These are phyloP conservation scores for Escovopsis sp. DNA, from an alignment of 2,329 filamentous ascomycete genomes.

Conservation along the genomic window DNA sequence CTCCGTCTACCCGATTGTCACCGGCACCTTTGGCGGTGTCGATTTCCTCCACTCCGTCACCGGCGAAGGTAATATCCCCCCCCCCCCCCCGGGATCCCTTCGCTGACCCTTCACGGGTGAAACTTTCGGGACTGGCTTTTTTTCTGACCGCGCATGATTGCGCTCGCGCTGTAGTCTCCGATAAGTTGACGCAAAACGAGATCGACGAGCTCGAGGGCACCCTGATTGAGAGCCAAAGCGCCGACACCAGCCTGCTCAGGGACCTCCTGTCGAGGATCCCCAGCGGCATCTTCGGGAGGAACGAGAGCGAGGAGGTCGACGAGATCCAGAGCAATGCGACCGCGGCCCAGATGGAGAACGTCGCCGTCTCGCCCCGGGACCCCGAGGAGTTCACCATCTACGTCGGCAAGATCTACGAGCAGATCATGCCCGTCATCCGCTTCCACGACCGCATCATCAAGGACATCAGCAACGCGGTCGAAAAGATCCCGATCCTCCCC, in stretches of 20 bases:
- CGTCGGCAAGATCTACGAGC: constrained; percentile 54
- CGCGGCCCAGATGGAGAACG: constrained; percentile 59
- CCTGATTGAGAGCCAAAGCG: constrained; percentile 47
- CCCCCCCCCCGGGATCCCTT: too few relatives aligned
- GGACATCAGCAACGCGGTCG: constrained; percentile 59
- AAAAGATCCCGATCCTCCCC: constrained; percentile 72
- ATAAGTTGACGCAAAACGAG: constrained; percentile 85
- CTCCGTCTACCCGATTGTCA: constrained; percentile 67
- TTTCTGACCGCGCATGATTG: neutral
- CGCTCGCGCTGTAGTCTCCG: constrained; percentile 41
- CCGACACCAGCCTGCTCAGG: constrained; percentile 60
- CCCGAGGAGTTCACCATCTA: constrained; percentile 77
- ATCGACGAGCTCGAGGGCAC: constrained; percentile 79
- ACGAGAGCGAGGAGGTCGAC: constrained; percentile 61
- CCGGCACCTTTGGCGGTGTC: constrained; percentile 86
- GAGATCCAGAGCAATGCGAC: constrained; percentile 66
- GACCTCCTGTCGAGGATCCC: constrained; percentile 73
- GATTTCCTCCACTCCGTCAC: constrained; percentile 86
- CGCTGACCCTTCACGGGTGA: too few relatives aligned
- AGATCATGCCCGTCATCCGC: constrained; percentile 80
- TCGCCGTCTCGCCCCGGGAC: constrained; percentile 59
- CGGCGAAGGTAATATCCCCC: constrained; percentile 36
- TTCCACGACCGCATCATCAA: constrained; percentile 86
- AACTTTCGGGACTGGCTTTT: too few relatives aligned
- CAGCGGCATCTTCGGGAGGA: constrained; percentile 61